Evolutionary conservation across 2,329 filamentous ascomycete species (phyloP).

Genomic region (Cladophialophora immunda): DNA sequence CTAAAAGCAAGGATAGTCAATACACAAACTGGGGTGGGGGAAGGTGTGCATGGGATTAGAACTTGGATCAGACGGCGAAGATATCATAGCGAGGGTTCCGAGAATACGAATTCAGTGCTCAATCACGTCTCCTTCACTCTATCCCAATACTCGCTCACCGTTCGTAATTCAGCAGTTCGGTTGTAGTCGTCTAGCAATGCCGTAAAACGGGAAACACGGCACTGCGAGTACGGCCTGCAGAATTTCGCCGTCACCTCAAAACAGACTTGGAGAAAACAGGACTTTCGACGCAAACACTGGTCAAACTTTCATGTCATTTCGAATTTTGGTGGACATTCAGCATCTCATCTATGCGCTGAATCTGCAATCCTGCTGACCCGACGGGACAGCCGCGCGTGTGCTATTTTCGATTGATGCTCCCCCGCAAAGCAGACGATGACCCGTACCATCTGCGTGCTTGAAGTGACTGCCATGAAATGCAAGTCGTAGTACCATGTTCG

Average conservation of each 20-base stretch:
- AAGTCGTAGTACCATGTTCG: conserved; percentile 28
- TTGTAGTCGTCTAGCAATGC: background rate
- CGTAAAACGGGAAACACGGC: background rate
- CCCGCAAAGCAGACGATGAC: conserved; percentile 6
- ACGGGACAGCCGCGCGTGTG: background rate
- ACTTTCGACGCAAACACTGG: background rate
- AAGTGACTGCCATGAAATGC: conserved; percentile 26
- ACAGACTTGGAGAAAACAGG: background rate
- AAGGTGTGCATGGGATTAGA: background rate
- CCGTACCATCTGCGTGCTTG: conserved; percentile 22
- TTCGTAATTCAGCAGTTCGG: background rate
- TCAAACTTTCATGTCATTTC: conserved; percentile 24
- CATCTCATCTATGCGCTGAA: conserved; percentile 27
- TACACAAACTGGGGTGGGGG: background rate
- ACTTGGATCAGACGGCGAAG: background rate
- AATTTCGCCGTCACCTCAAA: background rate
- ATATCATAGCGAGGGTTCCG: background rate
- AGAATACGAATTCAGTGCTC: background rate
- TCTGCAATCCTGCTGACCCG: conserved; percentile 8
- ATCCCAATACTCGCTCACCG: background rate
- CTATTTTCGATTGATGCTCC: conserved; percentile 1
- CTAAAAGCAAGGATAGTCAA: background rate
- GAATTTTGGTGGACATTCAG: conserved; percentile 30
- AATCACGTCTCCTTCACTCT: background rate
- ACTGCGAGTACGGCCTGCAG: background rate